phyloP scores from a whole-genome alignment of 2,329 filamentous ascomycete species.

The Pyrenochaeta sp. region DNA sequence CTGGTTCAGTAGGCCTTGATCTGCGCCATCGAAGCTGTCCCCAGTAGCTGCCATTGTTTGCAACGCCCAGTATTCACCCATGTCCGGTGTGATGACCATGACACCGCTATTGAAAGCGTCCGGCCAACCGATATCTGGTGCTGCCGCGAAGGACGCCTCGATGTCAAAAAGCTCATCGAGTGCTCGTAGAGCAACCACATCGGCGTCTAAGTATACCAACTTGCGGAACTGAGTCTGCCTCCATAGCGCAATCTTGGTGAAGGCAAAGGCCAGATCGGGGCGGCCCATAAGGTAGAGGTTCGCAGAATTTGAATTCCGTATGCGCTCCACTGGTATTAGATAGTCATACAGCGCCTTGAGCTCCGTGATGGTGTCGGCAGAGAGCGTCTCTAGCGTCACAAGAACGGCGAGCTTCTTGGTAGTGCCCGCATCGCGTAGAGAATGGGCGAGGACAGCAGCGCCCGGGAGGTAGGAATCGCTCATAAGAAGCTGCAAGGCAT shows the following conservation, averaged over 20 bases:
- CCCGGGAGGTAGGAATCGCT: conserved; percentile 94
- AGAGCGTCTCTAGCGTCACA: conserved; percentile 81
- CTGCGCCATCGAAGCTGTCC: conserved; percentile 95
- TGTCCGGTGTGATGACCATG: conserved; percentile 87
- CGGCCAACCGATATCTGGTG: conserved; percentile 96
- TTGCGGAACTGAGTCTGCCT: conserved; percentile 87
- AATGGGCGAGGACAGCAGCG: conserved; percentile 92
- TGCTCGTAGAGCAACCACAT: conserved; percentile 88
- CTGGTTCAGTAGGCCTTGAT: conserved; percentile 95
- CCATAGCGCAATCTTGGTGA: conserved; percentile 97
- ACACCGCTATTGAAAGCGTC: conserved; percentile 98
- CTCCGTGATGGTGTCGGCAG: conserved; percentile 76
- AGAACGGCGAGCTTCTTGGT: conserved; percentile 85
- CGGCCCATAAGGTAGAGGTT: conserved; percentile 95
- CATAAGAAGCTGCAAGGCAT: conserved; percentile 76
- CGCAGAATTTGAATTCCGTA: conserved; percentile 77
- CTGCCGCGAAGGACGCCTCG: conserved; percentile 70
- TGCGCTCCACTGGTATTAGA: conserved; percentile 81
- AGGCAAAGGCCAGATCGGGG: conserved; percentile 86
- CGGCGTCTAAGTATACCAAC: conserved; percentile 94
- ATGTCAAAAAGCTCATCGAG: conserved; percentile 90
- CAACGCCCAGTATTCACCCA: conserved; percentile 88
- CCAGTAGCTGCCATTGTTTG: conserved; percentile 83
- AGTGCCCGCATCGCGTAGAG: conserved; percentile 87
- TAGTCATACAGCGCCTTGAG: conserved; percentile 88